Conservation (phyloP, 2,329 filamentous ascomycete genomes). For the Xylaria sp. region DNA sequence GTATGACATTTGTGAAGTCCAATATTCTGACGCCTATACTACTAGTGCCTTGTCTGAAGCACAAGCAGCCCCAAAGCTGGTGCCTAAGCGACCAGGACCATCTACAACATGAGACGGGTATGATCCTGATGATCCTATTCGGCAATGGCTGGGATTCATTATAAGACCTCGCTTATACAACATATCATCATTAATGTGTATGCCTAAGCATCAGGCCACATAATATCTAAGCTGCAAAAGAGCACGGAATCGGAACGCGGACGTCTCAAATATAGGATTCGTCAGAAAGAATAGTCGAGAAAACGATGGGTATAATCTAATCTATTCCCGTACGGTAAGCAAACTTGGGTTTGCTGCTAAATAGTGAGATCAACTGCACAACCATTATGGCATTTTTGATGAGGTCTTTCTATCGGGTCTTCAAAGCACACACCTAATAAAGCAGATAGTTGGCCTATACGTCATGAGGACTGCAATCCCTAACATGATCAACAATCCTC, state of each 20-base stretch:
- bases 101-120: not conserved
- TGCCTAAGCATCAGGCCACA: not conserved
- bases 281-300: not conserved
- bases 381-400: not conserved
- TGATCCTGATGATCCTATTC: not conserved
- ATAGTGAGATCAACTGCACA: not conserved
- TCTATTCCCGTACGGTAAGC: not conserved
- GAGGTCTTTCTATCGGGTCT: not conserved
- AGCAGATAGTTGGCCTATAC: not conserved
- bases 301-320: not conserved
- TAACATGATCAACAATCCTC: slow-evolving; percentile 14
- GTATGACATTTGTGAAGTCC: not conserved
- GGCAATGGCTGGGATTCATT: not conserved
- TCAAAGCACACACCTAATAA: not conserved
- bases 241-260: not conserved
- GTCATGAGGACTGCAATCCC: too few species aligned
- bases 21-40: slow-evolving; percentile 19
- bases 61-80: not conserved
- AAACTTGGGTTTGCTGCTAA: not conserved
- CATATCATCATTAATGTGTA: not conserved
- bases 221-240: not conserved
- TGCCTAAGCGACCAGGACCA: not conserved
- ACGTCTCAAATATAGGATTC: not conserved
- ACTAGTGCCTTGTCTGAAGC: slow-evolving; percentile 15
- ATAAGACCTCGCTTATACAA: not conserved